phyloP scores from a whole-genome alignment of 495 filamentous ascomycete species.

The Talaromyces proteolyticus region DNA sequence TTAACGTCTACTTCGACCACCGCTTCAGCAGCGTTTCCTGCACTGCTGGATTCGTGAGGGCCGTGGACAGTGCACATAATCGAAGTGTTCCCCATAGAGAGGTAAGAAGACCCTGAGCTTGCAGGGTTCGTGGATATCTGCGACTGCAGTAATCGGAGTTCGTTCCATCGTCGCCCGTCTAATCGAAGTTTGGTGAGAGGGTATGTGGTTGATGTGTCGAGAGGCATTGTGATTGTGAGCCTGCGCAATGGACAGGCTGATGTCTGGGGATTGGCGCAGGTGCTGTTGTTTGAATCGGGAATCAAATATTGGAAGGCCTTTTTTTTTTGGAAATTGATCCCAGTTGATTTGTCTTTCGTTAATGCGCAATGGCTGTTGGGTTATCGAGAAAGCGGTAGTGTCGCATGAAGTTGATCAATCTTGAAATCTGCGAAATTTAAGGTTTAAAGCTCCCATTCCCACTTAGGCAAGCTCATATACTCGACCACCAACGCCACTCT shows the following conservation, averaged over 20 bases:
- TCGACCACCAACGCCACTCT: too few relatives aligned
- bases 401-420: neutral
- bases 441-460: slow-evolving; percentile 5
- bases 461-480: too few relatives aligned
- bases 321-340: neutral
- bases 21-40: slow-evolving; percentile 45
- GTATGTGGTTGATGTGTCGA: slow-evolving; percentile 82
- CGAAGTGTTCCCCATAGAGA: slow-evolving; percentile 95
- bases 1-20: slow-evolving; percentile 77
- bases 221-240: slow-evolving; percentile 57
- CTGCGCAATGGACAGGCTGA: neutral
- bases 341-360: too few relatives aligned
- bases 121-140: slow-evolving; percentile 88
- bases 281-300: too few relatives aligned
- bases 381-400: too few relatives aligned
- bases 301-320: too few relatives aligned
- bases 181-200: slow-evolving; percentile 79
- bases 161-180: slow-evolving; percentile 96
- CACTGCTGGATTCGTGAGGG: slow-evolving; percentile 57
- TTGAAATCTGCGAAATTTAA: slow-evolving; percentile 1
- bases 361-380: too few relatives aligned
- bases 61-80: slow-evolving; percentile 89
- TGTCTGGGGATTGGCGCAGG: too few relatives aligned
- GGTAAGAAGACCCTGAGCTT: slow-evolving; percentile 82
- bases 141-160: slow-evolving; percentile 81